Evolutionary conservation across 2,329 filamentous ascomycete species (phyloP).

Genomic region (Seiridium unicorne): DNA sequence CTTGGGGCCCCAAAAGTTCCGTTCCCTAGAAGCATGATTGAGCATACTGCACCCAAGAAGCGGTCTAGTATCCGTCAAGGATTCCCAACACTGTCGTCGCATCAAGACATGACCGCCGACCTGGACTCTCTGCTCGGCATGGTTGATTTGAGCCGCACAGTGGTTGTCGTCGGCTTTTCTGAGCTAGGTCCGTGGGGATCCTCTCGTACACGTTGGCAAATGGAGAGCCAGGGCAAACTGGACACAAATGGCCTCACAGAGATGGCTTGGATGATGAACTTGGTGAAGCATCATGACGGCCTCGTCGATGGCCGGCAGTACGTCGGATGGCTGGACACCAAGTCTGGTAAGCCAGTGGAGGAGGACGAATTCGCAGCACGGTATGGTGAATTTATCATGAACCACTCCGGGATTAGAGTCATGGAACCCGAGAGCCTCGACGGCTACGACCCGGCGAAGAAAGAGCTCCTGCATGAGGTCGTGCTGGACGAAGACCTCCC

Average conservation of each 20-base stretch:
- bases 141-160: slow-evolving; percentile 34
- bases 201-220: slow-evolving; percentile 70
- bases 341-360: slow-evolving; percentile 21
- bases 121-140: slow-evolving; percentile 25
- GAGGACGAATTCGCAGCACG: slow-evolving; percentile 27
- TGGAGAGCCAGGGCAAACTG: slow-evolving; percentile 67
- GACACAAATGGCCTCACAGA: slow-evolving; percentile 69
- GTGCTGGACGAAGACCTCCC: not conserved
- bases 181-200: slow-evolving; percentile 63
- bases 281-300: slow-evolving; percentile 70
- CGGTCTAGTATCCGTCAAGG: too few relatives aligned
- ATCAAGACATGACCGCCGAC: too few relatives aligned
- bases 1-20: too few relatives aligned
- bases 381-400: slow-evolving; percentile 27
- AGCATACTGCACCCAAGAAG: too few relatives aligned
- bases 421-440: too few relatives aligned
- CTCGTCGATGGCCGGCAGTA: slow-evolving; percentile 62
- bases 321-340: slow-evolving; percentile 50
- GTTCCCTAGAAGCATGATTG: too few relatives aligned
- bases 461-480: not conserved
- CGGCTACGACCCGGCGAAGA: not conserved
- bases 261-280: slow-evolving; percentile 73
- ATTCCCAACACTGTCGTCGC: too few relatives aligned
- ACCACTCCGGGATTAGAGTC: slow-evolving; percentile 30
- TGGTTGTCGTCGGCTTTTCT: slow-evolving; percentile 37